Percentiles rank a stretch among this genome's conserved stretches.
These are phyloP conservation scores for Asterophora lycoperdoides DNA, from an alignment of 768 basidiomycete species.

Conservation along the genomic window DNA sequence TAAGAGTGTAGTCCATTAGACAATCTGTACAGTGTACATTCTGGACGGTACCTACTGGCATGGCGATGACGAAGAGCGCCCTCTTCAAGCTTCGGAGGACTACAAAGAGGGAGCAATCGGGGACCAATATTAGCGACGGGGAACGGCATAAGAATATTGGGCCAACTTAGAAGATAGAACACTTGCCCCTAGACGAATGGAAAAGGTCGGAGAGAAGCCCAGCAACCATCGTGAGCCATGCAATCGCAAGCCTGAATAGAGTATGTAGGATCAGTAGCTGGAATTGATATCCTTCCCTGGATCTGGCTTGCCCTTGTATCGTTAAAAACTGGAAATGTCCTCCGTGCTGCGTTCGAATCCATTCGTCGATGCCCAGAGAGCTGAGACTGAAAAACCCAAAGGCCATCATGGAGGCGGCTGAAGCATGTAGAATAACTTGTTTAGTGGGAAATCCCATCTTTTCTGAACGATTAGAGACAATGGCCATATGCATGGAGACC, in stretches of 20 bases:
- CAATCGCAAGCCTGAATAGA: conserved; percentile 30
- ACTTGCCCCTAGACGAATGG: conserved; percentile 27
- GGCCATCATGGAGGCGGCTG: conserved; percentile 30
- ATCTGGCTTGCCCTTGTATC: conserved; percentile 58
- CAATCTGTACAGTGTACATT: neutral
- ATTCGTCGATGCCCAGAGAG: conserved; percentile 22
- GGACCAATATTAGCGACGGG: neutral
- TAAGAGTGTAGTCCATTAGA: neutral
- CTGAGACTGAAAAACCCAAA: conserved; percentile 32
- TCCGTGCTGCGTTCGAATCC: conserved; percentile 46
- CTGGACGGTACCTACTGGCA: conserved; percentile 47
- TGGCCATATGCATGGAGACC: too few species aligned
- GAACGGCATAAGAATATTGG: neutral
- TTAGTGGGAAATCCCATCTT: conserved; percentile 5
- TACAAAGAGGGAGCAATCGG: conserved; percentile 18
- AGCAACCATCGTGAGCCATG: conserved; percentile 33
- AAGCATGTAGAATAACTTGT: conserved; percentile 25
- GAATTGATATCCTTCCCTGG: neutral
- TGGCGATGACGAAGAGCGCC: conserved; percentile 52
- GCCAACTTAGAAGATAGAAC: too few species aligned
- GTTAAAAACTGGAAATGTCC: conserved; percentile 74
- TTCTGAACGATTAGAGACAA: neutral
- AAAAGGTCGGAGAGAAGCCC: conserved; percentile 30
- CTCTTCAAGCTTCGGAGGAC: conserved; percentile 48
- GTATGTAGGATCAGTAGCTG: neutral